Evolutionary conservation across 257 asterid species (phyloP).

Genomic region (Nicotiana attenuata): DNA sequence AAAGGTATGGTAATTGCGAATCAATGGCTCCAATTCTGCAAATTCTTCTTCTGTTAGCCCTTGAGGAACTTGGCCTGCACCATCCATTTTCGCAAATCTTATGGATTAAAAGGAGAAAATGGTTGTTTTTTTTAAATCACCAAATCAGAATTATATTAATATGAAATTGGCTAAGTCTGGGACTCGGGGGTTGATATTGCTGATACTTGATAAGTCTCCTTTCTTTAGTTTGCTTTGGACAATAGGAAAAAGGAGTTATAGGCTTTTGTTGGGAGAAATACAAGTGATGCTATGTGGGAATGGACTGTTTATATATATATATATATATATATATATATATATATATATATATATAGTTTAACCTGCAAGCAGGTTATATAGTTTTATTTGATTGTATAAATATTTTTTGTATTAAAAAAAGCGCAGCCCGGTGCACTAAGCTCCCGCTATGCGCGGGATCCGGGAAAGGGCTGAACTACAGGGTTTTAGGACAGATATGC

Average conservation of each 20-base stretch:
- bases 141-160: background rate
- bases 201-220: background rate
- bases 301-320: no score
- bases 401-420: no score
- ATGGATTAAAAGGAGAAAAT: background rate
- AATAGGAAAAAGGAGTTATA: background rate
- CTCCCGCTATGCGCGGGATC: no score
- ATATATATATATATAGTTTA: no score
- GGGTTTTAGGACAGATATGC: no score
- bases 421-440: no score
- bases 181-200: background rate
- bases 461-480: no score
- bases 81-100: slow-evolving; percentile 17
- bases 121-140: background rate
- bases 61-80: slow-evolving; percentile 31
- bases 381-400: no score
- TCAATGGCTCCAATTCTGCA: slow-evolving; percentile 40
- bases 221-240: background rate
- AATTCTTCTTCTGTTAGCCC: slow-evolving; percentile 56
- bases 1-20: slow-evolving; percentile 54
- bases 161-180: background rate
- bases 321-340: no score
- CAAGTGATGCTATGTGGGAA: background rate
- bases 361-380: no score
- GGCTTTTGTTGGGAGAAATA: background rate